Evolutionary conservation across 1,139 yeast genomes (phyloP), one percentile per base, ranked within the genome.

Genomic region (Lodderomyces oxycetoniae): DNA sequence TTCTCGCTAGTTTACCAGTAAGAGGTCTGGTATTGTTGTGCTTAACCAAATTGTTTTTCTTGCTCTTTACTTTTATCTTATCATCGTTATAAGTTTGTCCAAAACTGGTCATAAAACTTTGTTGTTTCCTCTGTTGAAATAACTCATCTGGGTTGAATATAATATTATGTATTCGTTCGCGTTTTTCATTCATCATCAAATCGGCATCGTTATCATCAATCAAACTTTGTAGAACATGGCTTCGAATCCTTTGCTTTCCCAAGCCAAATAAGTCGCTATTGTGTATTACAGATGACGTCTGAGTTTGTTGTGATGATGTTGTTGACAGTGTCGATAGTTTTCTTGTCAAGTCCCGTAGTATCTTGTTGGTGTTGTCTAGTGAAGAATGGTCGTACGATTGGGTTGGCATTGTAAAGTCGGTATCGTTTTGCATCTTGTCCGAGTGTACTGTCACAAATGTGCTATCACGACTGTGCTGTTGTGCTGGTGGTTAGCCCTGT

Each of bases 81-180:
- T 50, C 57, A 31, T 50, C 55, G 35, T 52, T 50, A 37, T 57
- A 55, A 32, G 44, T 44, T 19, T 52, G 52, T 26, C 53, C 59
- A 31, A 61, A 61, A 13, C 51, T 55, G 16, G 69, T 60, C 41
- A 60, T 48, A 35, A 60, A 58, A 40, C 49, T 33, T 3, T 35
- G 9, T 29, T 47, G 45, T 43, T 62, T 65, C 33, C 71, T 52
- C 34, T 66, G 67, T 10, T 59, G 53, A 39, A 50, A 67, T 31
- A 67, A 47, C 25, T 58, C 65, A 43, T 63, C 57, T 19, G 71
- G 55, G 38, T 61, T 53, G 35, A 63, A 60, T 4, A 40, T 37
- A 26, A 30, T 36, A 26, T 47, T 49, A 25, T 39, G 41, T n/a
- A 41, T 36, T 19, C 41, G 22, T 25, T 48, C 52, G 10, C 50